Evolutionary conservation across 805 yeast species (phyloP).

Genomic region (Nakazawaea ambrosiae): DNA sequence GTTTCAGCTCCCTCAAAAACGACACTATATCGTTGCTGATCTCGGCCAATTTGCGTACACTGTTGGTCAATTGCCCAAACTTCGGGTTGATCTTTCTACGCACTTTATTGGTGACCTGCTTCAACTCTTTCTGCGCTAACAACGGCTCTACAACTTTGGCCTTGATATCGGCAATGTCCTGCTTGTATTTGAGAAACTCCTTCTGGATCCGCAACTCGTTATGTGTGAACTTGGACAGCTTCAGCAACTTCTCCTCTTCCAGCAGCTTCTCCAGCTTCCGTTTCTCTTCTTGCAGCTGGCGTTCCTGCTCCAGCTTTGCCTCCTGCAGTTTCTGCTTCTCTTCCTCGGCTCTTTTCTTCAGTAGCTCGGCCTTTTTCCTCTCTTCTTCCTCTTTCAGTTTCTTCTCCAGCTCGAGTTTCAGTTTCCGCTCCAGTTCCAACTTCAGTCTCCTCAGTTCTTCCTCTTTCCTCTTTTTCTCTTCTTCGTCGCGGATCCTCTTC

Average conservation of each 20-base stretch:
- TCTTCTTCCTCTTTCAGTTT: slow-evolving; percentile 13
- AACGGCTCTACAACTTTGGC: slow-evolving; percentile 49
- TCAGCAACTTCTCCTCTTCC: slow-evolving; percentile 9
- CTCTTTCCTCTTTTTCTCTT: slow-evolving; percentile 12
- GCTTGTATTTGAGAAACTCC: slow-evolving; percentile 39
- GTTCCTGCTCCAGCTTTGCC: slow-evolving; percentile 15
- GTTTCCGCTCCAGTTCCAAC: slow-evolving; percentile 18
- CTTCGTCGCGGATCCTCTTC: slow-evolving; percentile 11
- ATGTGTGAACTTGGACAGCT: slow-evolving; percentile 22
- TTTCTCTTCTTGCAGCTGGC: slow-evolving; percentile 18
- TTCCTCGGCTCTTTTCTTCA: slow-evolving; percentile 19
- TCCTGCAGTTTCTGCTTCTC: slow-evolving; percentile 16
- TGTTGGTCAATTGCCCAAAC: slow-evolving; percentile 85
- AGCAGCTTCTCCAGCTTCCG: slow-evolving; percentile 17
- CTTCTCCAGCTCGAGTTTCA: slow-evolving; percentile 17
- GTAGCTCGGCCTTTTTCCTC: slow-evolving; percentile 14
- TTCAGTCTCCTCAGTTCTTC: slow-evolving; percentile 16
- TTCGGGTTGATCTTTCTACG: slow-evolving; percentile 80
- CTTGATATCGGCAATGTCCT: slow-evolving; percentile 54
- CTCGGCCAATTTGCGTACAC: slow-evolving; percentile 47
- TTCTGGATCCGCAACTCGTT: slow-evolving; percentile 31
- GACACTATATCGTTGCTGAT: slow-evolving; percentile 44
- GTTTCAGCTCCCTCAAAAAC: slow-evolving; percentile 41
- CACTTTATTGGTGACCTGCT: slow-evolving; percentile 47
- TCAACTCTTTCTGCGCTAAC: slow-evolving; percentile 32